These are phyloP conservation scores for Phytophthora rubi DNA, from an alignment of 352 stramenopile species.

Conservation along the genomic window DNA sequence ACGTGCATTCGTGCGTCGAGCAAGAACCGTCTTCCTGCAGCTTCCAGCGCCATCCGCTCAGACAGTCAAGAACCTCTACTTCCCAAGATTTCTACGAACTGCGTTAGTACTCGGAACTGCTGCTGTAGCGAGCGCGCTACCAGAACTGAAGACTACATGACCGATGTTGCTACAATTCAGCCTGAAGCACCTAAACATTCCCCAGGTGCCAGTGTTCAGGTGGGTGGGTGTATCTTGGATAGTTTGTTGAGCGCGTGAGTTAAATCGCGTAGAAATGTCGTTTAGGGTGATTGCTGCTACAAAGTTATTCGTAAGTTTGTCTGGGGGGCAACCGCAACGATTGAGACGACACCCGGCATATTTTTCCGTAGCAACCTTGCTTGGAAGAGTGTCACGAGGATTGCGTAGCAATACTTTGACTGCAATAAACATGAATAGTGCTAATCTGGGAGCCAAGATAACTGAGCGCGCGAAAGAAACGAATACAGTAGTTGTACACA, in stretches of 20 bases:
- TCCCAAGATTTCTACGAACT: background rate
- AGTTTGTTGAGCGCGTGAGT: background rate
- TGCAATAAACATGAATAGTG: too few relatives aligned
- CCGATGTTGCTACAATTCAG: background rate
- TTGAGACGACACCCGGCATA: background rate
- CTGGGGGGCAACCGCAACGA: background rate
- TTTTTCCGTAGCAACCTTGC: background rate
- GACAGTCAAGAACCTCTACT: background rate
- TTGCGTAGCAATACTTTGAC: too few relatives aligned
- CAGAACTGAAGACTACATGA: background rate
- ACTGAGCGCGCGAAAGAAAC: background rate
- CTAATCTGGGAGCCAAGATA: background rate
- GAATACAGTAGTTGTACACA: background rate
- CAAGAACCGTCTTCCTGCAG: constrained; percentile 27
- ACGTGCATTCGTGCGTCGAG: constrained; percentile 9
- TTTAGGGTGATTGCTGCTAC: background rate
- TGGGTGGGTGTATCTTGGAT: too few relatives aligned
- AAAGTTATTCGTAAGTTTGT: background rate
- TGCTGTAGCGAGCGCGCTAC: background rate
- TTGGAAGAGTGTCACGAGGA: too few relatives aligned
- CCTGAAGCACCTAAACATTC: background rate
- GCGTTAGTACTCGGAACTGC: background rate
- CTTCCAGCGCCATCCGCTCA: constrained; percentile 1
- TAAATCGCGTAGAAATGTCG: background rate
- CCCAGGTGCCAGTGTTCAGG: background rate